Evolutionary conservation across 306 rosid genomes (phyloP), one percentile per base, ranked within the genome.

Genomic region (Castanea crenata): DNA sequence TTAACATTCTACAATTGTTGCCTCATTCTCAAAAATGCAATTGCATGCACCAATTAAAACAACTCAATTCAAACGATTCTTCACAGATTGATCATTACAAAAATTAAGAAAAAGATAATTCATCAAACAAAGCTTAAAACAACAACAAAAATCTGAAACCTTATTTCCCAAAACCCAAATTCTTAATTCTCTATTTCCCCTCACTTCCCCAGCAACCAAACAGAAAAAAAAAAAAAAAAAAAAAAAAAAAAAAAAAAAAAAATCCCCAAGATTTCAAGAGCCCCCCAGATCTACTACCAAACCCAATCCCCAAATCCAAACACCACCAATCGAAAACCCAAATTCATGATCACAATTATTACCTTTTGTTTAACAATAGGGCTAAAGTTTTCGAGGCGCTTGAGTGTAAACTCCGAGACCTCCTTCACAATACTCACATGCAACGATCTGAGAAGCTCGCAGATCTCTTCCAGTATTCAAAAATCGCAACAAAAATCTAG

Each of bases 311-410:
- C 31, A 83, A 86, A 19, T 55, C 65, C 52, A 75, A 20, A 16
- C 68, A 35, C n/a, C 52, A 49, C 32, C 31, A 72, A 64, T 6
- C 55, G 51, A 31, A 21, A 34, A 14, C 34, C 38, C 8, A 71
- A 73, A 20, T 2, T 61, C 65, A 75, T 16, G 58, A 54, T 51
- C 67, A 78, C 76, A 15, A 5, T n/a, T n/a, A n/a, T 14, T 81
- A 95, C 99, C 98, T 96, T 96, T 88, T 96, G 98, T 72, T 91
- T 93, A 19, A 93, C 99, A 80, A 93, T 81, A 38, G 99, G 99
- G 79, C 96, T 93, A 82, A 91, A 93, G 76, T 93, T 94, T 46
- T 93, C 99, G 41, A 96, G 86, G 79, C 98, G 90, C 77, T 93
- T 96, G 75, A 93, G 83, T 44, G 91, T 80, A 69, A 93, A 93